Percentiles rank a stretch among this genome's conserved stretches.
These are phyloP conservation scores for Calonectria hongkongensis DNA, from an alignment of 2,329 filamentous ascomycete genomes.

Conservation along the genomic window DNA sequence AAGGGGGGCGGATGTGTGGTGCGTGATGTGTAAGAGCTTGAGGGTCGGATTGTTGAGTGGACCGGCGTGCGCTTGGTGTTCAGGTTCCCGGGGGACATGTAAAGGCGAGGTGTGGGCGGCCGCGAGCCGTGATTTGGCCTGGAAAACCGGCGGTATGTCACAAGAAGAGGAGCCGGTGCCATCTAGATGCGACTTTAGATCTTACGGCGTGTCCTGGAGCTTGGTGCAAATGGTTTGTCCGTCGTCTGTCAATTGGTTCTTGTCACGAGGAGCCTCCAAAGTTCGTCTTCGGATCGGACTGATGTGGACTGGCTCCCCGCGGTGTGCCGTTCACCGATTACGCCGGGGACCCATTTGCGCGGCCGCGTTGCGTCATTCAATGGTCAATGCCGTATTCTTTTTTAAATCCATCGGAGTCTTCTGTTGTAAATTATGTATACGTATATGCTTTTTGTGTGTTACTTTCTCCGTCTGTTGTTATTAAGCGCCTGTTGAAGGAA, in stretches of 20 bases:
- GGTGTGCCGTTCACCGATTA: background rate
- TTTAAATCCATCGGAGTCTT: conserved; percentile 15
- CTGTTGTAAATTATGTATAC: background rate
- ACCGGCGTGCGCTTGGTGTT: background rate
- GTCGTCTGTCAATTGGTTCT: background rate
- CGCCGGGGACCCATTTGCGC: background rate
- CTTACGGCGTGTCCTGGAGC: background rate
- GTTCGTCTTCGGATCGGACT: conserved; percentile 10
- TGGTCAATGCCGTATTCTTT: conserved; percentile 2
- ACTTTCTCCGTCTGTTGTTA: conserved; percentile 26
- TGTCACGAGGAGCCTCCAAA: background rate
- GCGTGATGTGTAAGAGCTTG: no score
- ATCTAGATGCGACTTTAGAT: background rate
- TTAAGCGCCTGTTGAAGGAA: conserved; percentile 55
- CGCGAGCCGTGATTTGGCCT: conserved; percentile 1
- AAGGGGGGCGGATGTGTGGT: background rate
- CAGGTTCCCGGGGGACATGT: background rate
- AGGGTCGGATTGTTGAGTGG: background rate
- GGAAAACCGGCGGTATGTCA: background rate
- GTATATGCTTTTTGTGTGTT: background rate
- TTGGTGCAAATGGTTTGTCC: background rate
- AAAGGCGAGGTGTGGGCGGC: background rate
- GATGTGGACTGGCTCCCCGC: conserved; percentile 4
- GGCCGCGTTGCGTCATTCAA: conserved; percentile 4
- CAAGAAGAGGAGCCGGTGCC: background rate